Evolutionary conservation across 768 basidiomycete species (phyloP).

Genomic region (Boletus rubropictus): DNA sequence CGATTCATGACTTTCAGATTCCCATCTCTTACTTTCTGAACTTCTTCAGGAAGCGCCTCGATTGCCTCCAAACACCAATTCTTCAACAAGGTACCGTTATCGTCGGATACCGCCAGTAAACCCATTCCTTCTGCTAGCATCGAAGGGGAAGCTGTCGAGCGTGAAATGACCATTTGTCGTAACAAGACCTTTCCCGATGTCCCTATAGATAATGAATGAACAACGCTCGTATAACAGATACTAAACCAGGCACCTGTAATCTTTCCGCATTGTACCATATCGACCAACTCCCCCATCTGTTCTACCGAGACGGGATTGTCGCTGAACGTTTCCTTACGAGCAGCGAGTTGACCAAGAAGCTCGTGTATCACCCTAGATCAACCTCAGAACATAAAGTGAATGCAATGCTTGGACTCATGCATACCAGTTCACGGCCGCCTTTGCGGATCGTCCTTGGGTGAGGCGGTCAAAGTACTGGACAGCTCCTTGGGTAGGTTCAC

Average conservation of each 20-base stretch:
- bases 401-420: slow-evolving; percentile 11
- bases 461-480: slow-evolving; percentile 80
- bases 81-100: slow-evolving; percentile 38
- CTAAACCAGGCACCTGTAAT: slow-evolving; percentile 56
- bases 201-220: slow-evolving; percentile 37
- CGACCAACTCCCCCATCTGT: slow-evolving; percentile 74
- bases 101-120: slow-evolving; percentile 37
- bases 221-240: background rate
- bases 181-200: slow-evolving; percentile 75
- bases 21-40: slow-evolving; percentile 57
- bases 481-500: slow-evolving; percentile 45
- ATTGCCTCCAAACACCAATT: slow-evolving; percentile 62
- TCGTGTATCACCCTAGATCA: slow-evolving; percentile 81
- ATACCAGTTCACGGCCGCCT: slow-evolving; percentile 80
- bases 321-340: slow-evolving; percentile 48
- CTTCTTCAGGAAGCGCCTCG: slow-evolving; percentile 58
- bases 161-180: slow-evolving; percentile 56
- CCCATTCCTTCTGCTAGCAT: slow-evolving; percentile 47
- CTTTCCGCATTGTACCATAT: slow-evolving; percentile 56
- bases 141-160: slow-evolving; percentile 32
- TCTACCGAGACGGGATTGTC: slow-evolving; percentile 54
- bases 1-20: slow-evolving; percentile 66
- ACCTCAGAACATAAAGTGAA: background rate
- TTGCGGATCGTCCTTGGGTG: slow-evolving; percentile 51
- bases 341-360: slow-evolving; percentile 70